phyloP scores from a whole-genome alignment of 768 basidiomycete species.

The Boletus speciosus region DNA sequence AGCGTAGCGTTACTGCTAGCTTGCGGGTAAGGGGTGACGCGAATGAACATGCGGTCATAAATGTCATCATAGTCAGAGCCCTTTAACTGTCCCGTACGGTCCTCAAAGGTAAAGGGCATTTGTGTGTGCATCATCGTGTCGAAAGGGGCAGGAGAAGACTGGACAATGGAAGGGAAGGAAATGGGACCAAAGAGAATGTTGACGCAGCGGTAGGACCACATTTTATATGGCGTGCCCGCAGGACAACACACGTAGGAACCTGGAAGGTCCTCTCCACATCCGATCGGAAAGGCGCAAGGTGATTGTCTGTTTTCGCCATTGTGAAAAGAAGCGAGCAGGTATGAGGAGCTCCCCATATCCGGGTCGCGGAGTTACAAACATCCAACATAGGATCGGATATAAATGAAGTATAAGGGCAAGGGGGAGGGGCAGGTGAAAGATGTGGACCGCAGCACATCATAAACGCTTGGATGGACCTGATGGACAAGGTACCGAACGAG shows the following conservation, averaged over 20 bases:
- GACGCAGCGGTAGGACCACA: background rate
- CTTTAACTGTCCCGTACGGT: constrained; percentile 55
- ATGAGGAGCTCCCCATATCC: constrained; percentile 25
- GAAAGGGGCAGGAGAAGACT: constrained; percentile 14
- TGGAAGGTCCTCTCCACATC: constrained; percentile 19
- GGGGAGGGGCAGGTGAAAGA: background rate
- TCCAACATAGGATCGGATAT: background rate
- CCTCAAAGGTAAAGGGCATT: constrained; percentile 62
- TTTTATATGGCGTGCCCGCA: constrained; percentile 25
- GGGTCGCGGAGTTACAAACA: constrained; percentile 31
- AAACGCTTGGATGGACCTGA: background rate
- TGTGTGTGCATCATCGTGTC: constrained; percentile 22
- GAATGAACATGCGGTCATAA: constrained; percentile 72
- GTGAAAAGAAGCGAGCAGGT: constrained; percentile 23
- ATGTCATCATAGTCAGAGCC: constrained; percentile 72
- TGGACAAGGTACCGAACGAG: constrained; percentile 6
- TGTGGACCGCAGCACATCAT: constrained; percentile 3
- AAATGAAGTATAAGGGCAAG: constrained; percentile 5
- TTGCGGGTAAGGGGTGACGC: constrained; percentile 50
- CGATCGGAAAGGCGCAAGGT: constrained; percentile 23
- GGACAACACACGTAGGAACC: constrained; percentile 15
- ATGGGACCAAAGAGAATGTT: background rate
- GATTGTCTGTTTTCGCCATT: constrained; percentile 20
- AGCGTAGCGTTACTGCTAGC: constrained; percentile 33
- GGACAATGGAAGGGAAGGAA: background rate